phyloP scores from a whole-genome alignment of 371 early-diverging fungal genomes.

The Mucor velutinosus region DNA sequence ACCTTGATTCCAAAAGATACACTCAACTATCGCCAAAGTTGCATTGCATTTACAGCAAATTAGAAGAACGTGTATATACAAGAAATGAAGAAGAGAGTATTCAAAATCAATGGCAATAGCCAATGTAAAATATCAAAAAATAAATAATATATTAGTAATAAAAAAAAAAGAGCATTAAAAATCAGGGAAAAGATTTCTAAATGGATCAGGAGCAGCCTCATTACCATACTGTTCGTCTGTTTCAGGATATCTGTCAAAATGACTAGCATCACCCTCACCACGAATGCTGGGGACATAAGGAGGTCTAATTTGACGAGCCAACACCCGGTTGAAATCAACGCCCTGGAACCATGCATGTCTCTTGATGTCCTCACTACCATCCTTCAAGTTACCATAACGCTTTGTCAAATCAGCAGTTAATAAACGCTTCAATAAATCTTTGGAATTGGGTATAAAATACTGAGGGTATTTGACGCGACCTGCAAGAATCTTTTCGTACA shows the following conservation, averaged over 20 bases:
- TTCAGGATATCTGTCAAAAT: constrained; percentile 94
- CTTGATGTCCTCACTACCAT: constrained; percentile 91
- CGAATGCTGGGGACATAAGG: constrained; percentile 89
- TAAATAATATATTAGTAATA: not conserved
- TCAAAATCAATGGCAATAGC: too few species aligned
- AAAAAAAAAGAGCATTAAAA: constrained; percentile 8
- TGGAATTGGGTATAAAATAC: constrained; percentile 89
- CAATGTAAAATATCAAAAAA: not conserved
- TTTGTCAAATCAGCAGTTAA: constrained; percentile 86
- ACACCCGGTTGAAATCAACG: constrained; percentile 89
- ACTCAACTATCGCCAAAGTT: too few species aligned
- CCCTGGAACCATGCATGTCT: constrained; percentile 95
- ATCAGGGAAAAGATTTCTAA: constrained; percentile 26
- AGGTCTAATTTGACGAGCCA: constrained; percentile 76
- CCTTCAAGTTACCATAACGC: constrained; percentile 91
- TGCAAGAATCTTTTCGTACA: constrained; percentile 94
- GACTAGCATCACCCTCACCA: constrained; percentile 92
- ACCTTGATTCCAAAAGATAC: too few species aligned
- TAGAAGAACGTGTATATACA: too few species aligned
- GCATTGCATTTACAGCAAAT: too few species aligned
- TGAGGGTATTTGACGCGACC: constrained; percentile 88
- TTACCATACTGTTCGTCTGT: constrained; percentile 69
- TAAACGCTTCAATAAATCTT: constrained; percentile 89
- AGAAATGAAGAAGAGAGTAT: too few species aligned
- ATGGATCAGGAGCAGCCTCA: constrained; percentile 19